Percentiles rank a stretch among this genome's conserved stretches.
Conservation (phyloP, 352 stramenopile genomes). For the Nothophytophthora sp. region DNA sequence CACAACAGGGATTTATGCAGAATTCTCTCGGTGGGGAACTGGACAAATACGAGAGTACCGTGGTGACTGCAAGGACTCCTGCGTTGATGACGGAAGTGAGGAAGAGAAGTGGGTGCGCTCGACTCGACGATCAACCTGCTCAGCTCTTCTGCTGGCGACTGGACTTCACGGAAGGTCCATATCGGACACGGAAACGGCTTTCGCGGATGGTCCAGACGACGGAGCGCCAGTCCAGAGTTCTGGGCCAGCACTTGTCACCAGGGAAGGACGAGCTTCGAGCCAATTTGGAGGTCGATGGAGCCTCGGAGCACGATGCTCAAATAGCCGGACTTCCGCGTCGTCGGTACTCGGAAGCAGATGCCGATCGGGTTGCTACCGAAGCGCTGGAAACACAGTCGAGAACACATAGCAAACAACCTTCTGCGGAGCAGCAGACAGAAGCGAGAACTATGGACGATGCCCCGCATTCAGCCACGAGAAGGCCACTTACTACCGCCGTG, state of each 20-base stretch:
- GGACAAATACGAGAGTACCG: not conserved
- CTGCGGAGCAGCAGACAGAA: slow-evolving; percentile 12
- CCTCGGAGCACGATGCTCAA: too few species aligned
- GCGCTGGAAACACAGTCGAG: not conserved
- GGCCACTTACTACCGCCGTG: slow-evolving; percentile 3
- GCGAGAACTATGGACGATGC: slow-evolving; percentile 1
- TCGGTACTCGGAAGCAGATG: slow-evolving; percentile 30
- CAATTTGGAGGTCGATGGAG: too few species aligned
- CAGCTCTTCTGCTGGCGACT: slow-evolving; percentile 29
- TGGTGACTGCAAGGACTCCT: not conserved
- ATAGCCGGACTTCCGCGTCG: slow-evolving; percentile 1
- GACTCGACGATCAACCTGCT: not conserved
- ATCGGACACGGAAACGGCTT: slow-evolving; percentile 63
- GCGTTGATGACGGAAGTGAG: slow-evolving; percentile 12
- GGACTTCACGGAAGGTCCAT: slow-evolving; percentile 70
- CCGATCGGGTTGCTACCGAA: not conserved
- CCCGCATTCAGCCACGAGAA: slow-evolving; percentile 4
- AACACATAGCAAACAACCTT: not conserved
- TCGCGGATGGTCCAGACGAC: slow-evolving; percentile 17
- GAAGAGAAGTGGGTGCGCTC: slow-evolving; percentile 14
- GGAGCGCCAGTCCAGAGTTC: slow-evolving; percentile 12
- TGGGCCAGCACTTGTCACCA: slow-evolving; percentile 1
- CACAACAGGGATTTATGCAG: slow-evolving; percentile 25
- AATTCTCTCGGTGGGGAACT: slow-evolving; percentile 10
- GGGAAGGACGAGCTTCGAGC: too few species aligned